Evolutionary conservation across 257 asterid genomes (phyloP), one percentile per base, ranked within the genome.

Genomic region (Solanum gandarillasii): DNA sequence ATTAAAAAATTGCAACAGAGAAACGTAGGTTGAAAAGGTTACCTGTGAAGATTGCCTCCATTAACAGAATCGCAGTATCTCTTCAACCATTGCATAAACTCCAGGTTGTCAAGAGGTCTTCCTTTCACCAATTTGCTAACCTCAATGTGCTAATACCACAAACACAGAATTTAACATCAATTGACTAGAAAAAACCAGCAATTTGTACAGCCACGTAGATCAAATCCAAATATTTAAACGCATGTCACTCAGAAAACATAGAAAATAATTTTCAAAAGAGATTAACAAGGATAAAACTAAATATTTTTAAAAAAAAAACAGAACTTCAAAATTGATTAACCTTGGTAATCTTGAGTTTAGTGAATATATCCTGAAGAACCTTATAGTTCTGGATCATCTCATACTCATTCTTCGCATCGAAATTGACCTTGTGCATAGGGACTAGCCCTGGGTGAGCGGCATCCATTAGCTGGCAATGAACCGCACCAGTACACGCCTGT

Each of bases 81-180:
- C 92, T 96, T 96, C 98, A 96, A 91, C 99, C 98, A 96, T 58
- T 96, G 99, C 98, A 96, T 94, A 87, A 96, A 95, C 86, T 96
- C 98, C 91, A 96, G 88, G 84, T 96, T 96, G 87, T 96, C 99
- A 92, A 94, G 91, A 4, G 98, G 92, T 89, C 98, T 94, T 58
- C 99, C 99, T 91, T 95, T 95, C 83, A 94, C 93, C 90, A 96
- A 92, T 91, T 93, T 96, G 93, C 89, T 96, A 86, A 96, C 99
- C 91, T 96, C 99, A 31, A 96, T 93, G 88, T 94, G 96, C 98
- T 96, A 87, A 74, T 39, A n/a, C 71, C 60, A 31, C 71, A 89
- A 6, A 27, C 27, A 46, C 20, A 48, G 25, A 16, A 9, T 48
- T 46, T 29, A 46, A 48, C 68, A 81, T 48, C 68, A 81, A 81